These are phyloP conservation scores for Neurospora sp. DNA, from an alignment of 495 filamentous ascomycete species.

Conservation along the genomic window DNA sequence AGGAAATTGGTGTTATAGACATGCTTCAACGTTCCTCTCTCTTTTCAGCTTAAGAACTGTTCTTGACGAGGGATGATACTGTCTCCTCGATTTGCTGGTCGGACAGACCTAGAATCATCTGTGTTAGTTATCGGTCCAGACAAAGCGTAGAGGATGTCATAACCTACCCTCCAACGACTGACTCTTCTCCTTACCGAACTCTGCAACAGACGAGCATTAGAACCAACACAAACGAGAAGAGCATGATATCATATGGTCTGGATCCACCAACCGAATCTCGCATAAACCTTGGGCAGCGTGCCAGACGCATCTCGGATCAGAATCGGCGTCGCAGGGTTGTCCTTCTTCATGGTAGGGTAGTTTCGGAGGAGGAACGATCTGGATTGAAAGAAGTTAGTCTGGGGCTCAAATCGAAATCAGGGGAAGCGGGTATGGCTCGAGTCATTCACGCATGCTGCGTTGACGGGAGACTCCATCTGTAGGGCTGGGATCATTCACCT, in stretches of 20 bases:
- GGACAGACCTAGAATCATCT: slow-evolving; percentile 53
- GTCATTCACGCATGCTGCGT: neutral
- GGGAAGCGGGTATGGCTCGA: neutral
- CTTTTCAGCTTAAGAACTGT: slow-evolving; percentile 6
- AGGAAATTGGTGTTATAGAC: neutral
- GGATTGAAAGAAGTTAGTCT: slow-evolving; percentile 4
- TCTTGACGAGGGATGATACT: slow-evolving; percentile 73
- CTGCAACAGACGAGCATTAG: slow-evolving; percentile 31
- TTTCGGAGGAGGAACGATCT: slow-evolving; percentile 85
- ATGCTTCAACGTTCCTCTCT: neutral
- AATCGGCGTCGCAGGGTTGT: slow-evolving; percentile 92
- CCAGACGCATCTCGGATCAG: slow-evolving; percentile 83
- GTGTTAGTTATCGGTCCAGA: slow-evolving; percentile 5
- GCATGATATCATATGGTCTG: neutral
- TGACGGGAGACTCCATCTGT: neutral
- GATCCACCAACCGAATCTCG: slow-evolving; percentile 71
- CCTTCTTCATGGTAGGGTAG: slow-evolving; percentile 98
- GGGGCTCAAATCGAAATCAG: neutral
- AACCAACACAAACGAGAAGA: neutral
- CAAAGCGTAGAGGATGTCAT: neutral
- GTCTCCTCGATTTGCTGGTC: slow-evolving; percentile 90
- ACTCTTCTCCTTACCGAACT: slow-evolving; percentile 80
- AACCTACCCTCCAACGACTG: slow-evolving; percentile 65
- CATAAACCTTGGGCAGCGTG: slow-evolving; percentile 75
- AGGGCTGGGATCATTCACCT: slow-evolving; percentile 45